These are phyloP conservation scores for Aspergillus sp. DNA, from an alignment of 2,329 filamentous ascomycete genomes.

Conservation along the genomic window DNA sequence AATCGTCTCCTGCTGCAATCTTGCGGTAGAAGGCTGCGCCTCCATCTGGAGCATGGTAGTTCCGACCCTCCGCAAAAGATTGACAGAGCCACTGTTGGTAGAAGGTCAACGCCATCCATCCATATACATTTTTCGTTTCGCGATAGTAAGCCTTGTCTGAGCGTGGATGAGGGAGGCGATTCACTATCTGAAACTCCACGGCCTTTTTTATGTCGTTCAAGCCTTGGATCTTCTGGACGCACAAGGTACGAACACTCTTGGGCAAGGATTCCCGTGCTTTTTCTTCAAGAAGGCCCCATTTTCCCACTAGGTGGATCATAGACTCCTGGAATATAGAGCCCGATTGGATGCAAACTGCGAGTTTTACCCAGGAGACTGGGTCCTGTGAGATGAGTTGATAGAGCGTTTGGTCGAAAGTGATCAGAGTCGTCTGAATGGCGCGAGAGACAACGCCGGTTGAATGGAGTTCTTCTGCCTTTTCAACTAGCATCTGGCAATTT, in stretches of 20 bases:
- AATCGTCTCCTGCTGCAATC: conserved; percentile 38
- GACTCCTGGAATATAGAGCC: conserved; percentile 38
- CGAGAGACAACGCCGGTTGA: conserved; percentile 45
- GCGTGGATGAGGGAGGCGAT: conserved; percentile 23
- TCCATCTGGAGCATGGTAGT: conserved; percentile 42
- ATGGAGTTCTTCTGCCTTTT: conserved; percentile 49
- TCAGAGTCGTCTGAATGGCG: conserved; percentile 48
- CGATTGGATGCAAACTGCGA: conserved; percentile 48
- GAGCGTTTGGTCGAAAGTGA: conserved; percentile 45
- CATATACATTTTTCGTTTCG: neutral
- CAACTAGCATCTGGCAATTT: conserved; percentile 33
- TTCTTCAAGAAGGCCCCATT: conserved; percentile 25
- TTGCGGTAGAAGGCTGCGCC: conserved; percentile 48
- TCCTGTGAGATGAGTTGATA: conserved; percentile 45
- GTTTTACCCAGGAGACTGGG: conserved; percentile 48
- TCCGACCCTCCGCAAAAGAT: conserved; percentile 39
- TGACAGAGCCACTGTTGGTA: conserved; percentile 48
- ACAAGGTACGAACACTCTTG: conserved; percentile 20
- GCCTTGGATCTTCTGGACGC: conserved; percentile 24
- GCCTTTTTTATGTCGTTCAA: conserved; percentile 25
- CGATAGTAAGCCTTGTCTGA: neutral
- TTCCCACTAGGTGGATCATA: conserved; percentile 31
- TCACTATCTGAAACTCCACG: conserved; percentile 28
- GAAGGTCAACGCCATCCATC: conserved; percentile 13
- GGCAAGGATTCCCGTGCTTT: conserved; percentile 20